These are phyloP conservation scores for Desmodesmus armatus DNA, from an alignment of 139 green algal species.

Conservation along the genomic window DNA sequence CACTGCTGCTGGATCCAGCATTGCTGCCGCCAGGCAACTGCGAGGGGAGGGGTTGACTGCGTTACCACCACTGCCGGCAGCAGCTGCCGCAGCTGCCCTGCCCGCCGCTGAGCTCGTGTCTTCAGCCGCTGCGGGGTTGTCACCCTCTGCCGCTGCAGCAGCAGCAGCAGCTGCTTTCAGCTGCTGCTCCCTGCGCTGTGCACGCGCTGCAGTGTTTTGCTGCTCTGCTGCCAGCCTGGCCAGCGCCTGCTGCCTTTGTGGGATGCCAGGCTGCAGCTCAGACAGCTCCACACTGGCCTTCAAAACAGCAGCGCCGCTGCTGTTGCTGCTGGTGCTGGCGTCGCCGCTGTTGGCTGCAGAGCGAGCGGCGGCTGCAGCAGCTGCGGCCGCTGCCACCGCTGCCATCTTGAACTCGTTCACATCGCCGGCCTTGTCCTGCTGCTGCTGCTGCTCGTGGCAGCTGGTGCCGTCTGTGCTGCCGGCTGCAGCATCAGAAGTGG, in stretches of 20 bases:
- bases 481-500: slow-evolving; percentile 1
- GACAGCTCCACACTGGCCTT: not conserved
- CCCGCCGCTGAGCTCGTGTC: not conserved
- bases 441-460: not conserved
- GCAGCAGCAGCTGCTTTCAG: not conserved
- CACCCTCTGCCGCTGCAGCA: not conserved
- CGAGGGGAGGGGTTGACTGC: not conserved
- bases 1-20: slow-evolving; percentile 26
- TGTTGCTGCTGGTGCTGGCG: not conserved
- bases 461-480: too few relatives aligned
- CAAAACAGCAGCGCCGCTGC: not conserved
- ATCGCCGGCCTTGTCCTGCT: not conserved
- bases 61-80: not conserved
- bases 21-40: slow-evolving; percentile 7
- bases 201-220: not conserved
- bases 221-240: slow-evolving; percentile 39
- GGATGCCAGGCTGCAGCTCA: slow-evolving; percentile 34
- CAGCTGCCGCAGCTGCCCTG: not conserved
- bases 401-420: slow-evolving; percentile 46
- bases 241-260: slow-evolving; percentile 47
- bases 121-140: not conserved
- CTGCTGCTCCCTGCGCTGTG: too few relatives aligned
- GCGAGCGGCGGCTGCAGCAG: not conserved
- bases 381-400: not conserved
- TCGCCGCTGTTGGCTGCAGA: slow-evolving; percentile 7